Evolutionary conservation across 139 green algal species (phyloP).

Genomic region (Closterium sp.): DNA sequence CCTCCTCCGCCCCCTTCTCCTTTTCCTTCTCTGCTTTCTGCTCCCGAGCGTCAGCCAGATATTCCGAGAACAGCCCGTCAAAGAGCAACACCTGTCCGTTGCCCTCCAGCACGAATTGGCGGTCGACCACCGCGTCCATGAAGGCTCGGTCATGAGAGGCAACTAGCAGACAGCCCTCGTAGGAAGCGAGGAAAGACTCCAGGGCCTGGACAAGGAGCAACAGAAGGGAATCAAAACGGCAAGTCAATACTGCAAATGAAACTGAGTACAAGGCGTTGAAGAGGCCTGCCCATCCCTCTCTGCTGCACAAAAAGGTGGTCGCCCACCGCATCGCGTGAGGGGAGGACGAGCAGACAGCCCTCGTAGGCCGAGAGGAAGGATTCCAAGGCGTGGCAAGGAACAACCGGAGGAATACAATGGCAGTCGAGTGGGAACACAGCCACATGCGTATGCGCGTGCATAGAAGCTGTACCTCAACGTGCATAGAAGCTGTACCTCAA

Average conservation of each 20-base stretch:
- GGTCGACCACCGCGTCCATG: slow-evolving; percentile 66
- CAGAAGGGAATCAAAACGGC: not conserved
- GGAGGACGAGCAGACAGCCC: slow-evolving; percentile 65
- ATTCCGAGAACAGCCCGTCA: slow-evolving; percentile 62
- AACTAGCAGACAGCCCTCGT: slow-evolving; percentile 66
- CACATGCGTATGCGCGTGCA: too few relatives aligned
- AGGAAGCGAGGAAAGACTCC: slow-evolving; percentile 54
- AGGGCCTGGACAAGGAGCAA: slow-evolving; percentile 14
- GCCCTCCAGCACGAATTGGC: slow-evolving; percentile 73
- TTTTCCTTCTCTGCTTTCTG: slow-evolving; percentile 7
- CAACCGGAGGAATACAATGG: too few relatives aligned
- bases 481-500: too few relatives aligned
- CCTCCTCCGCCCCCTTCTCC: slow-evolving; percentile 45
- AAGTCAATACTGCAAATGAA: not conserved
- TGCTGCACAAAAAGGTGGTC: not conserved
- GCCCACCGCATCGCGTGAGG: too few relatives aligned
- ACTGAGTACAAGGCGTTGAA: not conserved
- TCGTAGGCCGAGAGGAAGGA: not conserved
- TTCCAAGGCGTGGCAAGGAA: too few relatives aligned
- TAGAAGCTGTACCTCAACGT: too few relatives aligned
- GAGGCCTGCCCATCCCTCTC: not conserved
- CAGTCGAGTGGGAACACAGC: too few relatives aligned
- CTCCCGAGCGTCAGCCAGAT: slow-evolving; percentile 12
- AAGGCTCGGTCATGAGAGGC: slow-evolving; percentile 76
- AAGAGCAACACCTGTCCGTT: slow-evolving; percentile 67